Conservation (phyloP, 148 eudicot species). For the Agrostemma githago region DNA sequence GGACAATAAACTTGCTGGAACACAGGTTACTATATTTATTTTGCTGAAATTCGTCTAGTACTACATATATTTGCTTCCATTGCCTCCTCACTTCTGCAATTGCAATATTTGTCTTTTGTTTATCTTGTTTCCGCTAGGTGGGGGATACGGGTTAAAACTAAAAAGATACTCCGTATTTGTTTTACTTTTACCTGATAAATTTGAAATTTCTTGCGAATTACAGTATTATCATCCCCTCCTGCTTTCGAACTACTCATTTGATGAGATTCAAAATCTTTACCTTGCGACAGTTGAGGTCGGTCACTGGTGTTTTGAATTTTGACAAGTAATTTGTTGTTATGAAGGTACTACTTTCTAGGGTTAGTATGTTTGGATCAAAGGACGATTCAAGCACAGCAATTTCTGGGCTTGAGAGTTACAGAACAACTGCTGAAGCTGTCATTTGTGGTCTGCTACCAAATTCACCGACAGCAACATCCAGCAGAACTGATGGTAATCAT, state of each 20-base stretch:
- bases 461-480: slow-evolving; percentile 73
- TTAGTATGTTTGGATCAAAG: slow-evolving; percentile 61
- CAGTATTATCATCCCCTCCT: too few relatives aligned
- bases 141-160: not conserved
- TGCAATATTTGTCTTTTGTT: too few relatives aligned
- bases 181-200: too few relatives aligned
- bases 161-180: too few relatives aligned
- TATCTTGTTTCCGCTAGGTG: not conserved
- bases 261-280: not conserved
- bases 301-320: slow-evolving; percentile 5
- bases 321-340: slow-evolving; percentile 5
- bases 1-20: slow-evolving; percentile 89
- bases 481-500: slow-evolving; percentile 71
- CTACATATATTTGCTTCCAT: not conserved
- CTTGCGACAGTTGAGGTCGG: not conserved
- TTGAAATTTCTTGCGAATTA: too few relatives aligned
- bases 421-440: slow-evolving; percentile 72
- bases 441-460: slow-evolving; percentile 79
- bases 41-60: not conserved
- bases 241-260: not conserved
- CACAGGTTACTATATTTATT: slow-evolving; percentile 46
- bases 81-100: not conserved
- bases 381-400: slow-evolving; percentile 46
- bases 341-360: slow-evolving; percentile 81
- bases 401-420: slow-evolving; percentile 49